These are phyloP conservation scores for Aspergillus novofumigatus DNA, from an alignment of 2,329 filamentous ascomycete genomes.

Conservation along the genomic window DNA sequence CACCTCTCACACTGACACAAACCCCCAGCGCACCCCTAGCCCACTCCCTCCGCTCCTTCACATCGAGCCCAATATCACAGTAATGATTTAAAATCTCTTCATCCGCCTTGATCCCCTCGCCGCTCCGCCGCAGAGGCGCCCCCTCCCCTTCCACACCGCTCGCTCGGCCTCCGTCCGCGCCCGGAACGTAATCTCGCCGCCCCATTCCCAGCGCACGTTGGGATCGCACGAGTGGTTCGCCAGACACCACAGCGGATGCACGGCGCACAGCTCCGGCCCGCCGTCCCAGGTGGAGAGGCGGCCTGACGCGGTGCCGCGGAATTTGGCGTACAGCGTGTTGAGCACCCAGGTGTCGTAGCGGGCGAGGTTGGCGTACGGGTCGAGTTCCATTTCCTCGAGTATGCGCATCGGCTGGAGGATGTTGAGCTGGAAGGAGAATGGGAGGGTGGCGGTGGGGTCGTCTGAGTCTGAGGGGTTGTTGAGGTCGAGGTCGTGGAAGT, in stretches of 20 bases:
- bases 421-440: slow-evolving; percentile 59
- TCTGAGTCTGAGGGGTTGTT: slow-evolving; percentile 1
- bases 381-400: slow-evolving; percentile 60
- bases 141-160: slow-evolving; percentile 30
- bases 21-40: slow-evolving; percentile 76
- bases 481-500: slow-evolving; percentile 47
- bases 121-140: slow-evolving; percentile 42
- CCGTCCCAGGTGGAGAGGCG: slow-evolving; percentile 72
- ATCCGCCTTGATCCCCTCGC: slow-evolving; percentile 58
- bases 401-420: slow-evolving; percentile 57
- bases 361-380: slow-evolving; percentile 49
- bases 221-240: slow-evolving; percentile 96
- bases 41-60: slow-evolving; percentile 83
- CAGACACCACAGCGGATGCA: slow-evolving; percentile 93
- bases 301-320: slow-evolving; percentile 86
- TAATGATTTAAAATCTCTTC: slow-evolving; percentile 93
- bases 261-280: slow-evolving; percentile 83
- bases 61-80: slow-evolving; percentile 75
- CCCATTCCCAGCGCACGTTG: slow-evolving; percentile 93
- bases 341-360: slow-evolving; percentile 58
- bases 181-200: slow-evolving; percentile 43
- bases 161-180: slow-evolving; percentile 31
- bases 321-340: slow-evolving; percentile 90
- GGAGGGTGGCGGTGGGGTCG: slow-evolving; percentile 44
- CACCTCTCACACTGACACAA: slow-evolving; percentile 85